A percentile compares a stretch with the other conserved stretches of the same genome.
phyloP scores from a whole-genome alignment of 2,329 filamentous ascomycete species.

The Alternaria sp. region DNA sequence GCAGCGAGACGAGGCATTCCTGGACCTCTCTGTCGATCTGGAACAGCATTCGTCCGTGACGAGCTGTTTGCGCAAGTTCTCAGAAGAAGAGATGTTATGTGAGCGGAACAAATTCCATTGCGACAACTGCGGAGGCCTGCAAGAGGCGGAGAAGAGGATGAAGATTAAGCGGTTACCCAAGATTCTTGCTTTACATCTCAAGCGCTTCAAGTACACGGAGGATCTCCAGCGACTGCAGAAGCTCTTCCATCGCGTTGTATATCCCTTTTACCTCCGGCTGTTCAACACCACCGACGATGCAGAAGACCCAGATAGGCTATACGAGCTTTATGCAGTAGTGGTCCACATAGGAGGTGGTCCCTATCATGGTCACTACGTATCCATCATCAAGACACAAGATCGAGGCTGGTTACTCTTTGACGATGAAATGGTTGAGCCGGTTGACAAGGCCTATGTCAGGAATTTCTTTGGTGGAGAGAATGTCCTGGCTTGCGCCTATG shows the following conservation, averaged over 20 bases:
- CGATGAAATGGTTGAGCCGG: conserved; percentile 97
- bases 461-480: conserved; percentile 94
- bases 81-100: conserved; percentile 95
- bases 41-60: conserved; percentile 97
- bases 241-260: conserved; percentile 94
- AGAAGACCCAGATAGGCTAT: conserved; percentile 89
- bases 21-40: conserved; percentile 94
- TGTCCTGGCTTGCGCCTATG: conserved; percentile 92
- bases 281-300: conserved; percentile 98
- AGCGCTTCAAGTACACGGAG: conserved; percentile 98
- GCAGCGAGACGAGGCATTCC: conserved; percentile 92
- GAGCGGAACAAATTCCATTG: conserved; percentile 99
- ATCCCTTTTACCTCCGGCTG: conserved; percentile 93
- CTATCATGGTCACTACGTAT: conserved; percentile 97
- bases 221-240: conserved; percentile 94
- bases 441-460: conserved; percentile 93
- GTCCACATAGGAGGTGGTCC: conserved; percentile 97
- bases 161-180: conserved; percentile 96
- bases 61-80: conserved; percentile 93
- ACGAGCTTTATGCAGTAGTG: conserved; percentile 96
- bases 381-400: conserved; percentile 97
- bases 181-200: conserved; percentile 90
- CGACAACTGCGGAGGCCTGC: conserved; percentile 93
- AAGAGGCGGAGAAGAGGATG: conserved; percentile 99
- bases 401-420: conserved; percentile 96